Base-by-base conservation (phyloP, 2,329 filamentous ascomycete species). In the Aspergillaceae sp. region DNA sequence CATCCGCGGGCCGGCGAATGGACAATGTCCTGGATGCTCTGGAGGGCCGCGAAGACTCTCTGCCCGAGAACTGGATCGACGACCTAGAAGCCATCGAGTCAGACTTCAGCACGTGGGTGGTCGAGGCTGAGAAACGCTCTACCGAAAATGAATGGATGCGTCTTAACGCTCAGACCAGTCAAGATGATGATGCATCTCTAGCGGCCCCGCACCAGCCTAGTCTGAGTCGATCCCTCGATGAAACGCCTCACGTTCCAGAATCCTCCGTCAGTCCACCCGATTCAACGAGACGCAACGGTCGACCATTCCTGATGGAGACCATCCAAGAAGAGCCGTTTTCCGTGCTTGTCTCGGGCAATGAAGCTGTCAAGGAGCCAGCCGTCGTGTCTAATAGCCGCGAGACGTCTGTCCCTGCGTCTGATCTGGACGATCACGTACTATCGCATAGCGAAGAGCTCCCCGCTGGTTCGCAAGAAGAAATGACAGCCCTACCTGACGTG, bases 11-110 rank as follows among this genome's bases (percentile, higher is more conserved):
- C 0, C 77, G 77, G 41, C 77, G 82, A 35, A 74, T 97, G 50
- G 92, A 98, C 63, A 79, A 76, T 43, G 88, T 96, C 78, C 76
- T 98, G 9, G 90, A 98, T 65, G 77, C 80, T 30, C 74, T 97
- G 2, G 92, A 97, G 65, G 90, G 88, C 1, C 76, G 82, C 45
- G 76, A 84, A 38, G 92, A 98, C 58, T 87, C 85, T 0, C 71
- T 98, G 7, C 92, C 92, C 0, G 86, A 94, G 36, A 64, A 72
- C 29, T 98, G 91, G 92, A 80, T 97, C 46, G 87, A 94, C 56
- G 78, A 83, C 4, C 84, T 97, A 69, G 92, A 97, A 63, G 68
- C 70, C 0, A 73, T 94, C 4, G 92, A 98, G 64, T 73, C 76
- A 7, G 78, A 83, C 29, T 95, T 91, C 65, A 79, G 82, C 5